These are phyloP conservation scores for Venturia pyrina DNA, from an alignment of 2,329 filamentous ascomycete genomes.

Conservation along the genomic window DNA sequence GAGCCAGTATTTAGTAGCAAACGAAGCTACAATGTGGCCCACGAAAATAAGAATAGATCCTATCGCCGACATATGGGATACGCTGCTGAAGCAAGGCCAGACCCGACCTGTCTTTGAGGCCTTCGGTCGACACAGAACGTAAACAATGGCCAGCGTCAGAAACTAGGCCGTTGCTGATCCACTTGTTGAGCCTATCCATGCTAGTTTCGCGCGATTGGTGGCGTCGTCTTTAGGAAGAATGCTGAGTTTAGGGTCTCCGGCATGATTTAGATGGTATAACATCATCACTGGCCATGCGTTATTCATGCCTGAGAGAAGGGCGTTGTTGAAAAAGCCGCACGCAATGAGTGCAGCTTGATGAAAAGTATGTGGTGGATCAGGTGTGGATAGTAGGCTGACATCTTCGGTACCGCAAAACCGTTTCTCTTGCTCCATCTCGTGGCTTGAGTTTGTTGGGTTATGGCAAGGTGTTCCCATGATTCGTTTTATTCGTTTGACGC, in stretches of 20 bases:
- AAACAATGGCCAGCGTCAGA: not conserved
- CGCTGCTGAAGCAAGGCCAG: not conserved
- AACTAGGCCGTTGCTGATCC: not conserved
- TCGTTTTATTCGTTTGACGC: too few species aligned
- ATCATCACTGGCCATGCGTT: not conserved
- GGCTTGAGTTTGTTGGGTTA: not conserved
- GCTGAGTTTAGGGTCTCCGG: not conserved
- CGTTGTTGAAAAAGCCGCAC: not conserved
- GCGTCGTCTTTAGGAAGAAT: not conserved
- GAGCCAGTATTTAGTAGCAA: conserved; percentile 33
- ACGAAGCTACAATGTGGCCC: not conserved
- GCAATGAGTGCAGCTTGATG: not conserved
- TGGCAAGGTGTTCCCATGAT: not conserved
- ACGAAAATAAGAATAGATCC: not conserved
- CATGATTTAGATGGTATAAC: not conserved
- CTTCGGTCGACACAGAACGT: not conserved
- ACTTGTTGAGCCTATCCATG: not conserved
- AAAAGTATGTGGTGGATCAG: not conserved
- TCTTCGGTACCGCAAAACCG: not conserved
- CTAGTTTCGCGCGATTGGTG: not conserved
- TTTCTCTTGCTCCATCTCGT: not conserved
- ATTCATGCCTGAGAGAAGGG: not conserved
- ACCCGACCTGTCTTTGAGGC: not conserved
- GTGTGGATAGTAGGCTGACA: not conserved
- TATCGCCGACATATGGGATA: not conserved